Conservation (phyloP, 2,329 filamentous ascomycete species). For the Septoria linicola region DNA sequence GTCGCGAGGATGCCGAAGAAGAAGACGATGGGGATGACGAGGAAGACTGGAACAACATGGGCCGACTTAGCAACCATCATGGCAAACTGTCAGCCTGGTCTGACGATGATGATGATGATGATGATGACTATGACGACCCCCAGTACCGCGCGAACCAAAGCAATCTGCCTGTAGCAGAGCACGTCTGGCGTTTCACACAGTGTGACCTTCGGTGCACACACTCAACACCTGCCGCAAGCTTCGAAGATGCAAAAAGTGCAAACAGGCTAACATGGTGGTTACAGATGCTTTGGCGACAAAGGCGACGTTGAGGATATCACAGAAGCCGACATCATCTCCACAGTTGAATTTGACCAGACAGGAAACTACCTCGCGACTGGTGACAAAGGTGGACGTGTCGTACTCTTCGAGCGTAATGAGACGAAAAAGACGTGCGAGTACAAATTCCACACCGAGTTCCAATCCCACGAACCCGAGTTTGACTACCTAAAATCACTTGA, state of each 20-base stretch:
- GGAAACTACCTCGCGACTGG: conserved; percentile 88
- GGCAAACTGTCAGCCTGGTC: not conserved
- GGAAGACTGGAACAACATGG: not conserved
- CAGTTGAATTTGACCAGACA: conserved; percentile 86
- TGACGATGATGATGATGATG: conserved; percentile 13
- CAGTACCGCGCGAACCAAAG: conserved; percentile 14
- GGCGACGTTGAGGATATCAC: conserved; percentile 99
- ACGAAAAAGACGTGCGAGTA: conserved; percentile 99
- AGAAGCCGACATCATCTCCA: conserved; percentile 92
- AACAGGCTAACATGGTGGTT: not conserved
- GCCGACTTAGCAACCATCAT: not conserved
- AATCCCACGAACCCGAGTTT: conserved; percentile 98
- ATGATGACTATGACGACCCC: conserved; percentile 15
- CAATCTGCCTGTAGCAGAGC: conserved; percentile 10
- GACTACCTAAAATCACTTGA: conserved; percentile 99
- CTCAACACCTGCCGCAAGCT: not conserved
- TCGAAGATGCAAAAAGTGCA: not conserved
- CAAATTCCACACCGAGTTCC: conserved; percentile 99
- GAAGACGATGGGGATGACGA: conserved; percentile 8
- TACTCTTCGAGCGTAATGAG: conserved; percentile 90
- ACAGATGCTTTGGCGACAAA: conserved; percentile 98
- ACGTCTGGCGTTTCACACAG: conserved; percentile 26
- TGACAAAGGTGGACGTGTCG: conserved; percentile 82
- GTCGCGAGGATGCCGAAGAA: conserved; percentile 2
- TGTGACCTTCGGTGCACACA: conserved; percentile 15